These are phyloP conservation scores for Phytophthora constricta DNA, from an alignment of 352 stramenopile species.

Conservation along the genomic window DNA sequence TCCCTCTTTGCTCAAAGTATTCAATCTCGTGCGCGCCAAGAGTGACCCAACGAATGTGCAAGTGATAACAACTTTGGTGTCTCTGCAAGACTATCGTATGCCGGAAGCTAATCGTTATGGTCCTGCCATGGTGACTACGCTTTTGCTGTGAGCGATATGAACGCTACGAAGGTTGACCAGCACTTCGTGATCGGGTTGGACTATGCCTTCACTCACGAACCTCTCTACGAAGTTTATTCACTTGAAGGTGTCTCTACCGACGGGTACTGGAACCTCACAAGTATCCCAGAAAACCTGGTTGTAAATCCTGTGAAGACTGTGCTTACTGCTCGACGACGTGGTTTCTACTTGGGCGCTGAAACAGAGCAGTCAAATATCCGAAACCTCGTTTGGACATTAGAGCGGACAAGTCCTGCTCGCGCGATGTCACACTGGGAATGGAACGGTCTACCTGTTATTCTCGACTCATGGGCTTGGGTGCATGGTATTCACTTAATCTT, in stretches of 20 bases:
- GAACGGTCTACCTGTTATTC: slow-evolving; percentile 25
- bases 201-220: slow-evolving; percentile 41
- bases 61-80: slow-evolving; percentile 37
- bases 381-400: slow-evolving; percentile 40
- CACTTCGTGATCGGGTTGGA: slow-evolving; percentile 36
- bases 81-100: slow-evolving; percentile 50
- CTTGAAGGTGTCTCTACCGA: slow-evolving; percentile 26
- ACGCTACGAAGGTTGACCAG: slow-evolving; percentile 21
- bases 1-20: slow-evolving; percentile 36
- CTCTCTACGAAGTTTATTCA: slow-evolving; percentile 40
- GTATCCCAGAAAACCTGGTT: slow-evolving; percentile 23
- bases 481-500: slow-evolving; percentile 54
- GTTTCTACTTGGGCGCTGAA: slow-evolving; percentile 47
- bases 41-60: slow-evolving; percentile 27
- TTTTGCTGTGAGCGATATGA: slow-evolving; percentile 47
- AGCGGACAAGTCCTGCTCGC: slow-evolving; percentile 12
- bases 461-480: slow-evolving; percentile 60
- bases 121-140: slow-evolving; percentile 28
- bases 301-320: slow-evolving; percentile 37
- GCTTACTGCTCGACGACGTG: slow-evolving; percentile 32
- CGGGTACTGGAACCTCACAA: slow-evolving; percentile 42
- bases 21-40: slow-evolving; percentile 49
- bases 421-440: slow-evolving; percentile 41
- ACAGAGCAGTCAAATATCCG: slow-evolving; percentile 56
- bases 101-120: slow-evolving; percentile 35